phyloP scores from a whole-genome alignment of 179 eudicot genomes.

The Dionaea muscipula region DNA sequence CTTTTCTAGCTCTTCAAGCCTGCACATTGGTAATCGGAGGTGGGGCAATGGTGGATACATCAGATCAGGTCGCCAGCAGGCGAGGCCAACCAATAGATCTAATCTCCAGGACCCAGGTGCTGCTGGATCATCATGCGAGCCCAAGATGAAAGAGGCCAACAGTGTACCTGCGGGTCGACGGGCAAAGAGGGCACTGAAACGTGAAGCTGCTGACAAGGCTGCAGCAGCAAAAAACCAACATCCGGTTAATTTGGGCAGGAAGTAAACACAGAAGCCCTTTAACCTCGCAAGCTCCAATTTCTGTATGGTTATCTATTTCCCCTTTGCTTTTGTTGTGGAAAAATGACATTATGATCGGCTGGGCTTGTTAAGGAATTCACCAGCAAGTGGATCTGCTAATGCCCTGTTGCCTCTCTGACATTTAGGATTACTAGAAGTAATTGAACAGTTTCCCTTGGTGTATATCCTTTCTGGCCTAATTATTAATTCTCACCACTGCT shows the following conservation, averaged over 20 bases:
- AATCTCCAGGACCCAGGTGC: constrained; percentile 25
- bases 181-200: constrained; percentile 84
- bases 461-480: no score
- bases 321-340: no score
- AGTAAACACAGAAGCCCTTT: no score
- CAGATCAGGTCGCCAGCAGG: constrained; percentile 67
- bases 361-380: no score
- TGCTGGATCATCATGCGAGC: constrained; percentile 51
- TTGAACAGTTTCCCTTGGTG: no score
- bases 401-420: no score
- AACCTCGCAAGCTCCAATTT: no score
- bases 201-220: constrained; percentile 88
- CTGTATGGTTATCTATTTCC: no score
- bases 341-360: no score
- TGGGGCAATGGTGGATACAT: constrained; percentile 87
- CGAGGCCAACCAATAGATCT: constrained; percentile 39
- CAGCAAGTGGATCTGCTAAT: no score
- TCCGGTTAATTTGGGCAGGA: constrained; percentile 57
- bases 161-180: constrained; percentile 58
- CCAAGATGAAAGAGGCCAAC: constrained; percentile 45
- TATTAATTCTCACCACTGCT: no score
- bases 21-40: constrained; percentile 72
- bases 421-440: no score
- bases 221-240: constrained; percentile 82
- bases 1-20: constrained; percentile 34